phyloP scores from a whole-genome alignment of 768 basidiomycete genomes.

The Cytidiella melzeri region DNA sequence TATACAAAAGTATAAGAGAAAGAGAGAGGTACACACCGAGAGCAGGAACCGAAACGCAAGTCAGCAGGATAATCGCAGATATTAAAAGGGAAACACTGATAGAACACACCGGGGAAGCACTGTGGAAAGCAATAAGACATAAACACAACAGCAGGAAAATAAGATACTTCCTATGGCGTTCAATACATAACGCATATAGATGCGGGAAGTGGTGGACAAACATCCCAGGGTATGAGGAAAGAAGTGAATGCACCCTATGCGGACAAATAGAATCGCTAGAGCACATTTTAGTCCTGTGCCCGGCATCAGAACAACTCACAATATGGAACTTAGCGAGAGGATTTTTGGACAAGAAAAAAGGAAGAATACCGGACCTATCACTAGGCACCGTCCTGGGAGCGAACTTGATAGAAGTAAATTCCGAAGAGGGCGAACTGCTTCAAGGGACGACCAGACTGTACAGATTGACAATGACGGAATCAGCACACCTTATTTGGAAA shows the following conservation, averaged over 20 bases:
- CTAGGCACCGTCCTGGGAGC: not conserved
- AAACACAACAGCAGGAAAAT: conserved; percentile 11
- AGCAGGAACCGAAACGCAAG: no score
- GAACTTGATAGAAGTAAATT: not conserved
- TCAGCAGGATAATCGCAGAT: no score
- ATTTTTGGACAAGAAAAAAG: not conserved
- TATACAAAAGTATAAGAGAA: no score
- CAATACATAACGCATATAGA: conserved; percentile 20
- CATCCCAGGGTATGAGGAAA: conserved; percentile 6
- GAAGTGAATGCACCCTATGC: not conserved
- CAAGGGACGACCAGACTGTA: not conserved
- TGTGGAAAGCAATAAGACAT: conserved; percentile 10
- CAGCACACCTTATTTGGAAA: not conserved
- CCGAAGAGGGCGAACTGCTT: not conserved
- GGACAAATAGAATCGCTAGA: not conserved
- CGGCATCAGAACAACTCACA: not conserved
- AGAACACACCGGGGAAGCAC: no score
- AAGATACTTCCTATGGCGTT: conserved; percentile 21
- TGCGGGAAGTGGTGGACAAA: conserved; percentile 23
- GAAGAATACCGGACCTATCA: not conserved
- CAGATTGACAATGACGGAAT: not conserved
- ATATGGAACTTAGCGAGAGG: not conserved
- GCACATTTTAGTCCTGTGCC: not conserved
- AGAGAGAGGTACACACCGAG: no score
- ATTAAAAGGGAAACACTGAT: no score